phyloP scores from a whole-genome alignment of 2,329 filamentous ascomycete genomes.

The Diaporthe sp. region DNA sequence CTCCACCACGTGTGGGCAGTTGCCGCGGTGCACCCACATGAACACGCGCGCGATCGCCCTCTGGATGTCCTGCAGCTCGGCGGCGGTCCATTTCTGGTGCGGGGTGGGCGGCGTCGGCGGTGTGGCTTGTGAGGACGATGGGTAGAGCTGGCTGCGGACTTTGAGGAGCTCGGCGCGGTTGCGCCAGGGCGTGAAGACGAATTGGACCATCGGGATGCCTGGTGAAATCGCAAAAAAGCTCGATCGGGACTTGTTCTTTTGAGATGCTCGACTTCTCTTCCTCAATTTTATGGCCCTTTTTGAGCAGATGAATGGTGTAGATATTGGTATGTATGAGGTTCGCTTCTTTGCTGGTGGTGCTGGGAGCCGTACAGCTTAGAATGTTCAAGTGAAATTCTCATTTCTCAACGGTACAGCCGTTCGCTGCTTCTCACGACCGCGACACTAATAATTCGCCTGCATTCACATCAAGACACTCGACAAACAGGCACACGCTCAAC shows the following conservation, averaged over 20 bases:
- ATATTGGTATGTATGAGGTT: too few relatives aligned
- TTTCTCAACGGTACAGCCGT: background rate
- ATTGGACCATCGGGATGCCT: constrained; percentile 71
- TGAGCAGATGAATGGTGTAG: background rate
- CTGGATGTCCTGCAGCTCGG: constrained; percentile 45
- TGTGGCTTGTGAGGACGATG: constrained; percentile 44
- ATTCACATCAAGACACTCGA: background rate
- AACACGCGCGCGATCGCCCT: constrained; percentile 70
- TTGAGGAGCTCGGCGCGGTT: constrained; percentile 74
- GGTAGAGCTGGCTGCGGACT: constrained; percentile 77
- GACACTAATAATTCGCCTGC: background rate
- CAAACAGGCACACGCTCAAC: background rate
- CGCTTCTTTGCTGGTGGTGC: background rate
- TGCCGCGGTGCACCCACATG: constrained; percentile 80
- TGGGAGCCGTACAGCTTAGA: background rate
- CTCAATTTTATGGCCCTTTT: background rate
- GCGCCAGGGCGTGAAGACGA: constrained; percentile 82
- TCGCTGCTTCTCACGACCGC: background rate
- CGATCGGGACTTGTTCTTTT: background rate
- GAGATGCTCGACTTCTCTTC: background rate
- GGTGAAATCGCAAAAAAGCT: constrained; percentile 39
- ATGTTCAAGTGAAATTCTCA: constrained; percentile 2
- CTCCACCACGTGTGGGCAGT: constrained; percentile 84
- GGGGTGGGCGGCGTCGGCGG: constrained; percentile 32
- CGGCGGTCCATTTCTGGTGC: constrained; percentile 15